Conservation (phyloP, 2,329 filamentous ascomycete genomes). For the Aspergillus sp. region DNA sequence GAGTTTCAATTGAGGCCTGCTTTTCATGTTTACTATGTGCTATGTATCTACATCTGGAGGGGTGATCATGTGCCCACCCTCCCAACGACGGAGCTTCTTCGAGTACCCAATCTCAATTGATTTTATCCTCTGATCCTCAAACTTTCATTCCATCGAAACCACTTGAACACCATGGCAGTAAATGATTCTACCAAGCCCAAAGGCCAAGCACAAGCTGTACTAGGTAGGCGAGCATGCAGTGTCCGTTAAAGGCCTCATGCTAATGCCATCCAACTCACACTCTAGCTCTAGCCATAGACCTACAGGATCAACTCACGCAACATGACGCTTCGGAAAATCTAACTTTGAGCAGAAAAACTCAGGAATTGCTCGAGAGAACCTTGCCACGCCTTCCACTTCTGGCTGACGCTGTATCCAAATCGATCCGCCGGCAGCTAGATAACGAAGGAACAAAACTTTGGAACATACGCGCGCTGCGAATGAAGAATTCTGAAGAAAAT, state of each 20-base stretch:
- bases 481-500: background rate
- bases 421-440: conserved; percentile 27
- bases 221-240: conserved; percentile 9
- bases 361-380: conserved; percentile 15
- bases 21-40: background rate
- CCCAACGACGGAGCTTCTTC: background rate
- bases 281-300: conserved; percentile 24
- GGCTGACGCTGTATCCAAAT: background rate
- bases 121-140: background rate
- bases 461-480: conserved; percentile 35
- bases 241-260: background rate
- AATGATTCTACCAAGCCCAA: background rate
- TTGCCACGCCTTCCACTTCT: conserved; percentile 18
- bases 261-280: background rate
- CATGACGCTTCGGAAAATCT: background rate
- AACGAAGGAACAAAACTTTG: conserved; percentile 35
- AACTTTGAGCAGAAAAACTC: background rate
- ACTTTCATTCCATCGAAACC: background rate
- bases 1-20: background rate
- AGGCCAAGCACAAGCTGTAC: conserved; percentile 7
- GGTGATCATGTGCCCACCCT: conserved; percentile 5
- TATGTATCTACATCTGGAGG: background rate
- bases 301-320: conserved; percentile 15
- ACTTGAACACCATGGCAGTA: background rate
- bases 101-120: background rate